Evolutionary conservation across 2,329 filamentous ascomycete species (phyloP), one percentile per base, ranked within the genome.

Genomic region (Fusarium albosuccineum): DNA sequence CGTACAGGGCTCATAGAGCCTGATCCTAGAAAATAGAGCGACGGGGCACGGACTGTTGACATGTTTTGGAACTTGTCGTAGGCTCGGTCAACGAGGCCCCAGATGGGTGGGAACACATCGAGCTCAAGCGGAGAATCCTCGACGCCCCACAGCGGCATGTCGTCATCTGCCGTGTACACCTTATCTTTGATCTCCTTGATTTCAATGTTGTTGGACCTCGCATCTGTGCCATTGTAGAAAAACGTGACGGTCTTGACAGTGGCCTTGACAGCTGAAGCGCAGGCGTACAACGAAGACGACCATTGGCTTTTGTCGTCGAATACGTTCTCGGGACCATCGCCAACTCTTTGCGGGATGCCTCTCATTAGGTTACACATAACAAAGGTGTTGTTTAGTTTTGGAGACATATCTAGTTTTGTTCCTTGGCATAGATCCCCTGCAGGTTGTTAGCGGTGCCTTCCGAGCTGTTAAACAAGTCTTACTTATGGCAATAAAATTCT

Each of bases 231-330:
- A 61, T 84, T 84, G 60, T 73, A 76, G 1, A 67, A 59, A 64
- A 85, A 83, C 0, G 71, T 70, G 7, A 82, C 80, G 0, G 78
- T 81, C 56, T 84, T 84, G 60, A 85, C 75, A 2, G 74, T 77
- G 6, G 82, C 82, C 46, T 79, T 79, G 6, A 79, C 59, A 0
- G 79, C 71, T 0, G 76, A 77, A 1, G 81, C 81, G 61, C 82
- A 85, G 1, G 75, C 72, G 56, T 83, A 83, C 1, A 85, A 60
- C 0, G 79, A 76, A 5, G 77, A 72, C 0, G 77, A 77, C 82
- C 82, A 85, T 40, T 70, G 57, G 11, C 79, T 79, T 7, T 76
- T 76, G 6, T 76, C 74, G 17, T 83, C 79, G 30, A 79, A 78
- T 5, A 81, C 60, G 0, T 80, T 58, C 1, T 72, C 67, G 3